These are phyloP conservation scores for Boechera retrofracta DNA, from an alignment of 345 rosid genomes.

Conservation along the genomic window DNA sequence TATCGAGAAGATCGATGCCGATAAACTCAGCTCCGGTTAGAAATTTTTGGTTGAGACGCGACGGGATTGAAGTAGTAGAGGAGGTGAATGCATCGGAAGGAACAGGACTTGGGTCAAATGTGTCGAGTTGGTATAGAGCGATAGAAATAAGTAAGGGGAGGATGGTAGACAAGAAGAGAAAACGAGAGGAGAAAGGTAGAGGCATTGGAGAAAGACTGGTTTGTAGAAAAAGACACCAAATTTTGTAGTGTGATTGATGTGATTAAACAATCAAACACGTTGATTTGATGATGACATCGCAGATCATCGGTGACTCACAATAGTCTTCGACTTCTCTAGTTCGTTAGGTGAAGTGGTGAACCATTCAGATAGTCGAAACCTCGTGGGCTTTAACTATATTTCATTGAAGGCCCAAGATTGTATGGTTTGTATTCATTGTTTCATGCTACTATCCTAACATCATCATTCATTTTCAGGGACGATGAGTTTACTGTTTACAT, in stretches of 20 bases:
- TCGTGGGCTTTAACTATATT: slow-evolving; percentile 5
- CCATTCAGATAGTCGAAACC: neutral
- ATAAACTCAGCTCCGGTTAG: slow-evolving; percentile 56
- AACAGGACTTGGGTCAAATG: slow-evolving; percentile 56
- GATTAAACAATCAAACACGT: neutral
- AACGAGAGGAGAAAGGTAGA: slow-evolving; percentile 15
- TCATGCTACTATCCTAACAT: neutral
- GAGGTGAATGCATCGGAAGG: slow-evolving; percentile 51
- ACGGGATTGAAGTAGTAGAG: slow-evolving; percentile 25
- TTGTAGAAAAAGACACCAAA: neutral
- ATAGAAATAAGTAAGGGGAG: slow-evolving; percentile 49
- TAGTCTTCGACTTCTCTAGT: neutral
- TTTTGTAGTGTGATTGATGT: neutral
- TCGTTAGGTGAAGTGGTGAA: too few relatives aligned
- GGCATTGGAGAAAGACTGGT: slow-evolving; percentile 8
- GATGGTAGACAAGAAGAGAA: slow-evolving; percentile 29
- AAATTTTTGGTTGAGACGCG: slow-evolving; percentile 39
- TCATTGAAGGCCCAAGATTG: neutral
- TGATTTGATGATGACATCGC: neutral
- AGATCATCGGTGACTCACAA: neutral
- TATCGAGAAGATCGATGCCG: slow-evolving; percentile 51
- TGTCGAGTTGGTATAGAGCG: slow-evolving; percentile 51
- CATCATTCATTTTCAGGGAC: neutral
- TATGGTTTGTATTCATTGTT: neutral
- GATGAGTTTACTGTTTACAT: neutral